Percentiles rank a stretch among this genome's conserved stretches.
Evolutionary conservation across 2,329 filamentous ascomycete genomes (phyloP).

Genomic region (Cytospora piceae): DNA sequence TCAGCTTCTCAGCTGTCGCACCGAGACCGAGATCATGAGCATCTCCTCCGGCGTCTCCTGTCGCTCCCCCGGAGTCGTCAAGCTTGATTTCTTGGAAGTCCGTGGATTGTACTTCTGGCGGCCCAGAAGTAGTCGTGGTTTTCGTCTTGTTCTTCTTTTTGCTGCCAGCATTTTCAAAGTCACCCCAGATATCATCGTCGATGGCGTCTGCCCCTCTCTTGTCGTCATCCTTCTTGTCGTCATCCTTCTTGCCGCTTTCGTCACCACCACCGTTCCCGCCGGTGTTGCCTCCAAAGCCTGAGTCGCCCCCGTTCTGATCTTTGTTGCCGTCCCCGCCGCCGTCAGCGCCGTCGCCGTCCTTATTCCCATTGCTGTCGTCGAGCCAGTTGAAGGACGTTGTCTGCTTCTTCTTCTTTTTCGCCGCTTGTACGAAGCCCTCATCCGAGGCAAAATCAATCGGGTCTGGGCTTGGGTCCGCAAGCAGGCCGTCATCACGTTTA

Average conservation of each 20-base stretch:
- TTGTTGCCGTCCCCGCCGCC: slow-evolving; percentile 42
- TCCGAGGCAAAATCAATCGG: slow-evolving; percentile 62
- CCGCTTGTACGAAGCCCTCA: slow-evolving; percentile 58
- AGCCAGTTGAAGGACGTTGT: slow-evolving; percentile 46
- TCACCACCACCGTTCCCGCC: slow-evolving; percentile 46
- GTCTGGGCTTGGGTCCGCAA: slow-evolving; percentile 51
- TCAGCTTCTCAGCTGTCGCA: slow-evolving; percentile 19
- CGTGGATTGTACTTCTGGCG: slow-evolving; percentile 35
- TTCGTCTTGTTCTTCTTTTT: slow-evolving; percentile 59
- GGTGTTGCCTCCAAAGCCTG: slow-evolving; percentile 35
- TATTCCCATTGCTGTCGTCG: slow-evolving; percentile 51
- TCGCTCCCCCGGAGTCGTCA: slow-evolving; percentile 51
- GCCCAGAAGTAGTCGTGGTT: slow-evolving; percentile 32
- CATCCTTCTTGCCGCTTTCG: slow-evolving; percentile 39
- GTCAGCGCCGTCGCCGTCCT: slow-evolving; percentile 43
- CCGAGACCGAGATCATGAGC: slow-evolving; percentile 59
- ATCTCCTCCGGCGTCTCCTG: background rate
- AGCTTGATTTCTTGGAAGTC: slow-evolving; percentile 73
- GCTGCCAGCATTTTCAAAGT: slow-evolving; percentile 48
- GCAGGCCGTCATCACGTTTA: slow-evolving; percentile 41
- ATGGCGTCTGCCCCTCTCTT: slow-evolving; percentile 37
- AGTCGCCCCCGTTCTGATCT: slow-evolving; percentile 41
- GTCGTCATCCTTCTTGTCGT: slow-evolving; percentile 35
- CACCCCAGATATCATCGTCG: slow-evolving; percentile 56
- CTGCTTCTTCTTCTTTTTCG: slow-evolving; percentile 60